Evolutionary conservation across 257 asterid genomes (phyloP).

Genomic region (Solanum habrochaites): DNA sequence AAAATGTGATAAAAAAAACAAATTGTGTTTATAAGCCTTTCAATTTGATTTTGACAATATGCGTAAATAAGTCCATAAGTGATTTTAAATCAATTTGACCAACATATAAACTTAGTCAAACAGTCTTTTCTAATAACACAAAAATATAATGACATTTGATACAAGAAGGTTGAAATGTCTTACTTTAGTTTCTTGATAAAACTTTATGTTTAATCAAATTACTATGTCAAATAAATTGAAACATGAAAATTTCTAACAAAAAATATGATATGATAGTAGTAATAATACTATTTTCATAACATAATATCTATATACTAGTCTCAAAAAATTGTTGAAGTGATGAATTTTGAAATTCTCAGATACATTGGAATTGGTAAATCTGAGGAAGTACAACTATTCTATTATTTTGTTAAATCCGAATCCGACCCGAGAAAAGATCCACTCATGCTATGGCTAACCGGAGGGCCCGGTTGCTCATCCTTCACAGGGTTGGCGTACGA

Average conservation of each 20-base stretch:
- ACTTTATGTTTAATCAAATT: not conserved
- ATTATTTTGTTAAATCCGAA: slow-evolving; percentile 21
- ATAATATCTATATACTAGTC: not conserved
- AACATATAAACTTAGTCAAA: not conserved
- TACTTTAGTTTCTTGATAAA: not conserved
- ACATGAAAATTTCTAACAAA: not conserved
- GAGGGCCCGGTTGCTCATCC: slow-evolving; percentile 30
- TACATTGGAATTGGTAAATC: slow-evolving; percentile 8
- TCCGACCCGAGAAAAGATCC: slow-evolving; percentile 16
- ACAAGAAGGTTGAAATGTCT: not conserved
- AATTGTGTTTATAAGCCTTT: not conserved
- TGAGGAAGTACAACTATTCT: slow-evolving; percentile 16
- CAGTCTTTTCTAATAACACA: too few relatives aligned
- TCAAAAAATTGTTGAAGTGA: not conserved
- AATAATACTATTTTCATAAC: not conserved
- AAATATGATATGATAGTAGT: accelerated
- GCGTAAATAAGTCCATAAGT: not conserved
- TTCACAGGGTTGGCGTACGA: slow-evolving; percentile 7
- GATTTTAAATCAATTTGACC: too few relatives aligned
- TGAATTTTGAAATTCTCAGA: not conserved
- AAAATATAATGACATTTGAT: not conserved
- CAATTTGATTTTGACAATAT: too few relatives aligned
- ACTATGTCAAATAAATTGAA: not conserved
- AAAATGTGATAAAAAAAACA: too few relatives aligned
- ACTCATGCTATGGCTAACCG: slow-evolving; percentile 17